These are phyloP conservation scores for Trypanosoma caninum DNA, from an alignment of 208 protist species.

Conservation along the genomic window DNA sequence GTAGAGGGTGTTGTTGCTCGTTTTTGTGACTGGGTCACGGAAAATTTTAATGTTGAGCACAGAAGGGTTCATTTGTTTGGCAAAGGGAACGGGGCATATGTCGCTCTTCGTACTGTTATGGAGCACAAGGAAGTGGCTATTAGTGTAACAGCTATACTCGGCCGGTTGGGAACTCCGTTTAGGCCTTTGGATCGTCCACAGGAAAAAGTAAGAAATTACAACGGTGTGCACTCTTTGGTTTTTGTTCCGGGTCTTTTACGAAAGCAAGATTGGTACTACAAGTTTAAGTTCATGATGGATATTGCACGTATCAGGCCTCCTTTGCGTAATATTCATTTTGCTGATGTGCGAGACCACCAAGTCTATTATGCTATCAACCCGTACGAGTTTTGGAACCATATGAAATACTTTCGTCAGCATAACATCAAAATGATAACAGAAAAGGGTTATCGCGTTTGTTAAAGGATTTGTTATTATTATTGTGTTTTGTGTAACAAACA, in stretches of 20 bases:
- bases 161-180: constrained; percentile 68
- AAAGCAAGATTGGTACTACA: constrained; percentile 89
- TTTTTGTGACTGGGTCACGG: constrained; percentile 85
- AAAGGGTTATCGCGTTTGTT: constrained; percentile 34
- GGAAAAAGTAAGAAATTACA: constrained; percentile 76
- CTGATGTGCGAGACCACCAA: constrained; percentile 84
- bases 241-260: constrained; percentile 75
- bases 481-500: too few species aligned
- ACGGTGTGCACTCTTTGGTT: constrained; percentile 78
- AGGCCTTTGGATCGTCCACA: constrained; percentile 64
- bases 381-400: constrained; percentile 88
- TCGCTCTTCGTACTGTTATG: constrained; percentile 69
- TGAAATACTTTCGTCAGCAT: constrained; percentile 82
- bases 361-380: constrained; percentile 89
- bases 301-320: constrained; percentile 69
- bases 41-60: constrained; percentile 74
- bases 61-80: constrained; percentile 80
- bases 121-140: constrained; percentile 69
- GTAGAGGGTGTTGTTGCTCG: constrained; percentile 76
- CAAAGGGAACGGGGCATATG: constrained; percentile 79
- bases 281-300: constrained; percentile 90
- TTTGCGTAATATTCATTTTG: constrained; percentile 81
- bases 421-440: constrained; percentile 83
- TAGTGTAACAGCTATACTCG: constrained; percentile 78
- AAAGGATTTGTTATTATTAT: background rate